Percentiles rank a stretch among this genome's conserved stretches.
phyloP scores from a whole-genome alignment of 2,329 filamentous ascomycete species.

The Colletotrichum spaethianum region DNA sequence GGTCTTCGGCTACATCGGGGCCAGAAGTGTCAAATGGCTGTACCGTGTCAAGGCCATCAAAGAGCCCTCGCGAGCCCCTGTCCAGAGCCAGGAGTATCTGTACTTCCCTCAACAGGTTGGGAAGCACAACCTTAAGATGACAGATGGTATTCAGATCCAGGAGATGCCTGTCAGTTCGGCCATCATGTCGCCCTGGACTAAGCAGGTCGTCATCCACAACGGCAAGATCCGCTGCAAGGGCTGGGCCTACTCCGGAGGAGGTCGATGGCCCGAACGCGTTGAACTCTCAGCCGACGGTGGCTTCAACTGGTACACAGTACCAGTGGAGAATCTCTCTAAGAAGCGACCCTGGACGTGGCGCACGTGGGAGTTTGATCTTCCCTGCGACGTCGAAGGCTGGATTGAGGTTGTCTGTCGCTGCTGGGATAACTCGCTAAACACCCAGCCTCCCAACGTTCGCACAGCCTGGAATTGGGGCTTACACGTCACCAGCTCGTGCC shows the following conservation, averaged over 20 bases:
- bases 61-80: constrained; percentile 69
- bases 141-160: constrained; percentile 76
- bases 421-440: constrained; percentile 75
- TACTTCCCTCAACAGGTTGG: constrained; percentile 79
- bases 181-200: constrained; percentile 75
- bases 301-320: constrained; percentile 75
- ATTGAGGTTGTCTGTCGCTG: constrained; percentile 70
- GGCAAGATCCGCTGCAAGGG: constrained; percentile 70
- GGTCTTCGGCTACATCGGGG: constrained; percentile 78
- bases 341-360: constrained; percentile 78
- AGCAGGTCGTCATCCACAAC: constrained; percentile 73
- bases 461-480: constrained; percentile 76
- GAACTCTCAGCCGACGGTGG: constrained; percentile 76
- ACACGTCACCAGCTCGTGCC: constrained; percentile 75
- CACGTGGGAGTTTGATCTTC: constrained; percentile 74
- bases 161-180: constrained; percentile 80
- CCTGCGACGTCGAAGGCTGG: constrained; percentile 74
- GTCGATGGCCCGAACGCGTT: constrained; percentile 73
- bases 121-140: constrained; percentile 74
- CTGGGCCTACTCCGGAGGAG: constrained; percentile 72
- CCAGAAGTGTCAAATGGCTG: constrained; percentile 75
- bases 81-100: constrained; percentile 76
- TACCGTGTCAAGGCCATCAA: constrained; percentile 75
- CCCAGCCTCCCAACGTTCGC: constrained; percentile 69
- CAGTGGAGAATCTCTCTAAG: constrained; percentile 62